Evolutionary conservation across 306 rosid species (phyloP).

Genomic region (Vigna trinervia): DNA sequence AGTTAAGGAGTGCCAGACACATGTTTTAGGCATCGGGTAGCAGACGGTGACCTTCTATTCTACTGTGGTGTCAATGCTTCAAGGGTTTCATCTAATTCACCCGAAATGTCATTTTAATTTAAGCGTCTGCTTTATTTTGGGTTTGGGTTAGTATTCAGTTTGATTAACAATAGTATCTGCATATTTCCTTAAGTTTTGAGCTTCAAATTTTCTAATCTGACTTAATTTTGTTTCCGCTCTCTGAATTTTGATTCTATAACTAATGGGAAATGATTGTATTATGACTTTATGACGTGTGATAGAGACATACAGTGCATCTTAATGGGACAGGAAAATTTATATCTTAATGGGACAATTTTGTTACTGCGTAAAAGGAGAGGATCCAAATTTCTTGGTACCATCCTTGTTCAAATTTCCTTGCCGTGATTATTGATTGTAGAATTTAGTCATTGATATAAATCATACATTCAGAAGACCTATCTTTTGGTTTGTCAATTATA

Average conservation of each 20-base stretch:
- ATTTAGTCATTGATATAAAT: conserved; percentile 17
- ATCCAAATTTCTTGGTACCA: conserved; percentile 18
- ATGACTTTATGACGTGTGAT: conserved; percentile 7
- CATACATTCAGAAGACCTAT: not conserved
- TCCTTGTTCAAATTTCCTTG: not conserved
- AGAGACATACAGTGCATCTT: conserved; percentile 2
- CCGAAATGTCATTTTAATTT: not conserved
- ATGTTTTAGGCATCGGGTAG: no score
- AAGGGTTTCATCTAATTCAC: not conserved
- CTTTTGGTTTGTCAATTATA: not conserved
- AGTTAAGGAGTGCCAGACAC: no score
- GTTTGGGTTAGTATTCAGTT: conserved; percentile 28
- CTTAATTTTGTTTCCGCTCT: not conserved
- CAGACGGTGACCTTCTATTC: no score
- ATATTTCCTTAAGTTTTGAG: conserved; percentile 8
- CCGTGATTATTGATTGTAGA: conserved; percentile 25
- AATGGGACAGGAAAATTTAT: not conserved
- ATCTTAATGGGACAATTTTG: conserved; percentile 2
- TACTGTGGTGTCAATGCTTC: no score
- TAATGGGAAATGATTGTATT: not conserved
- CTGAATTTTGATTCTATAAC: not conserved
- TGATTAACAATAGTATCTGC: not conserved
- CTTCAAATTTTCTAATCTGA: not conserved
- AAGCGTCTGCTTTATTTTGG: not conserved
- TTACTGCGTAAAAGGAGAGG: conserved; percentile 13